These are phyloP conservation scores for Monosporascus sp. DNA, from an alignment of 2,329 filamentous ascomycete species.

Conservation along the genomic window DNA sequence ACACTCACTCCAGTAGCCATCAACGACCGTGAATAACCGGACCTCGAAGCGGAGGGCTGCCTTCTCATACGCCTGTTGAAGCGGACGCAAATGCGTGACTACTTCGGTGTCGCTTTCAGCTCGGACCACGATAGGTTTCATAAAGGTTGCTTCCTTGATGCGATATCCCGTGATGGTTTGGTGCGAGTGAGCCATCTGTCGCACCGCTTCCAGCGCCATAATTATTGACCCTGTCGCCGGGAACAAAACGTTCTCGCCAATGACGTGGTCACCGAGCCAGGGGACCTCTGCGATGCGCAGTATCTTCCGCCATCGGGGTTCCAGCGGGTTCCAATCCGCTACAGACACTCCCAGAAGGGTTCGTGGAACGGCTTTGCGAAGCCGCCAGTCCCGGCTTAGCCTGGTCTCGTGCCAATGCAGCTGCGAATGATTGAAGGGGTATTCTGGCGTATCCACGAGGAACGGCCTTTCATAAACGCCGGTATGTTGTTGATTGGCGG, in stretches of 20 bases:
- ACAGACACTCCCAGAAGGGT: conserved; percentile 17
- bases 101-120: conserved; percentile 16
- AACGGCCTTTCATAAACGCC: not conserved
- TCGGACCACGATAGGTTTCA: conserved; percentile 18
- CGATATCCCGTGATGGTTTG: conserved; percentile 8
- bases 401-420: conserved; percentile 30
- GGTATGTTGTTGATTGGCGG: conserved; percentile 2
- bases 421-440: conserved; percentile 32
- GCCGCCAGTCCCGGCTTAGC: conserved; percentile 18
- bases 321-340: conserved; percentile 12
- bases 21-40: conserved; percentile 10
- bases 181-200: conserved; percentile 9
- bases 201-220: conserved; percentile 29
- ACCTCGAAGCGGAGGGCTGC: conserved; percentile 11
- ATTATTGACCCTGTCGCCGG: conserved; percentile 25
- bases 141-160: conserved; percentile 16
- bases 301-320: conserved; percentile 35
- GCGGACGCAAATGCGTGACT: conserved; percentile 12
- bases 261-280: conserved; percentile 39
- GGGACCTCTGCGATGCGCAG: conserved; percentile 31
- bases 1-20: conserved; percentile 15
- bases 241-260: conserved; percentile 23
- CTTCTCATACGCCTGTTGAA: conserved; percentile 6
- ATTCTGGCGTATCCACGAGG: conserved; percentile 29
- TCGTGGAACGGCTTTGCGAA: conserved; percentile 15